A percentile compares a stretch with the other conserved stretches of the same genome.
Evolutionary conservation across 2,329 filamentous ascomycete species (phyloP).

Genomic region (Endocalyx cinctus): DNA sequence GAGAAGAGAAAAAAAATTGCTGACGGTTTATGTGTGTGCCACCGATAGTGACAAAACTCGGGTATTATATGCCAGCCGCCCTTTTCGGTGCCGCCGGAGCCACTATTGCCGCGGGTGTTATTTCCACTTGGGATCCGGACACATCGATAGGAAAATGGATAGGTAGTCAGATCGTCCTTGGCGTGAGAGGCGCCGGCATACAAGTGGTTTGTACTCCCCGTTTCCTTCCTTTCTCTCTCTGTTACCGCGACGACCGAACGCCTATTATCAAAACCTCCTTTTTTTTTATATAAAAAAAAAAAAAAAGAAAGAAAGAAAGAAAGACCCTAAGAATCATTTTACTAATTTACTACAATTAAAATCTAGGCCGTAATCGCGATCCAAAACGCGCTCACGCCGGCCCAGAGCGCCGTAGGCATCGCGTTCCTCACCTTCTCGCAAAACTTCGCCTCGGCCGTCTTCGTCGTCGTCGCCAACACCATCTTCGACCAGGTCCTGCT

Average conservation of each 20-base stretch:
- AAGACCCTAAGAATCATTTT: too few species aligned
- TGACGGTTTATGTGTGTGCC: too few species aligned
- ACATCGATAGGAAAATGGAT: conserved; percentile 22
- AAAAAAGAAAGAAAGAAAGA: too few species aligned
- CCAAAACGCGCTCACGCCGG: conserved; percentile 20
- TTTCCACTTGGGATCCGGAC: conserved; percentile 21
- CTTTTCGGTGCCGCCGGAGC: conserved; percentile 16
- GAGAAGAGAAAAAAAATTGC: too few species aligned
- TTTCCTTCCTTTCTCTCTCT: neutral
- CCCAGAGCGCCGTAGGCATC: conserved; percentile 20
- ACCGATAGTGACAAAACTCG: conserved; percentile 19
- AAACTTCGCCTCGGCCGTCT: conserved; percentile 21
- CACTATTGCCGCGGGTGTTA: conserved; percentile 19
- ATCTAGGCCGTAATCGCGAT: conserved; percentile 20
- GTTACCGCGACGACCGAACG: too few species aligned
- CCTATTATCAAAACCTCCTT: too few species aligned
- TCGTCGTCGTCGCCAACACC: conserved; percentile 23
- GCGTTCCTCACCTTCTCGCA: conserved; percentile 26
- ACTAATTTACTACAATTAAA: neutral
- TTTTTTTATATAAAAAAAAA: too few species aligned
- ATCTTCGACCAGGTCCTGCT: conserved; percentile 23
- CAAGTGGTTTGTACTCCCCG: conserved; percentile 16
- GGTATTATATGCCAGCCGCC: conserved; percentile 25
- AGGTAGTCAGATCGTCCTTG: conserved; percentile 25
- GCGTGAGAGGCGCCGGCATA: conserved; percentile 19